These are phyloP conservation scores for Petasospora fabianii DNA, from an alignment of 1,139 yeast species.

Conservation along the genomic window DNA sequence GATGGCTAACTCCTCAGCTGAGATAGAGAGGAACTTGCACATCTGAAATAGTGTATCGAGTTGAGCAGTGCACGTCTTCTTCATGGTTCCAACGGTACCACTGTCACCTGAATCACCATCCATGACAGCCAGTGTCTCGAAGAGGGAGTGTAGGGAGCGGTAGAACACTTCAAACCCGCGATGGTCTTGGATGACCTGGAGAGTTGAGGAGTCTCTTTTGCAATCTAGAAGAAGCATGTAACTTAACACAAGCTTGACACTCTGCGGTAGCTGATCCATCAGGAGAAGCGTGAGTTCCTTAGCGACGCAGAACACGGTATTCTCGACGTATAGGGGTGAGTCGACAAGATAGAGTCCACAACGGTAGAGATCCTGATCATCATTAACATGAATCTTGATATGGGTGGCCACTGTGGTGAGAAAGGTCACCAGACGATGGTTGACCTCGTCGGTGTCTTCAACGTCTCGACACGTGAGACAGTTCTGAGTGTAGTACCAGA, in stretches of 20 bases:
- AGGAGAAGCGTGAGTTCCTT: conserved; percentile 42
- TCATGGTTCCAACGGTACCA: conserved; percentile 23
- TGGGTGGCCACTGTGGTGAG: conserved; percentile 33
- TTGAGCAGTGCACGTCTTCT: conserved; percentile 39
- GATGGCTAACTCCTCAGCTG: conserved; percentile 39
- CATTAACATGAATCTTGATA: conserved; percentile 29
- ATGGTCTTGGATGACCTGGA: conserved; percentile 45
- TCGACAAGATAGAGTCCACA: conserved; percentile 33
- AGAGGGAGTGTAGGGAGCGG: conserved; percentile 35
- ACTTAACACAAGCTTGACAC: conserved; percentile 42
- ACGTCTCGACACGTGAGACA: conserved; percentile 19
- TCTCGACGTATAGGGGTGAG: conserved; percentile 33
- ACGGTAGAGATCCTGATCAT: conserved; percentile 35
- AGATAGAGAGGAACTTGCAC: conserved; percentile 46
- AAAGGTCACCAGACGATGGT: conserved; percentile 32
- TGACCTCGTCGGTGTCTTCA: conserved; percentile 24
- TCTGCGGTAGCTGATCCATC: conserved; percentile 35
- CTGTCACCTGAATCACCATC: conserved; percentile 14
- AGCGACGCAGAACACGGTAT: conserved; percentile 41
- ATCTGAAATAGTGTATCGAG: conserved; percentile 52
- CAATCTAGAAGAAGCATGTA: conserved; percentile 49
- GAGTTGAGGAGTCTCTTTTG: conserved; percentile 37
- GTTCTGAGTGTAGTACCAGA: conserved; percentile 32
- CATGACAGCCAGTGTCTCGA: conserved; percentile 17
- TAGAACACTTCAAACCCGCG: conserved; percentile 46